Evolutionary conservation across 805 yeast species (phyloP), one percentile per base, ranked within the genome.

Genomic region (Zygosaccharomyces pseudorouxii): DNA sequence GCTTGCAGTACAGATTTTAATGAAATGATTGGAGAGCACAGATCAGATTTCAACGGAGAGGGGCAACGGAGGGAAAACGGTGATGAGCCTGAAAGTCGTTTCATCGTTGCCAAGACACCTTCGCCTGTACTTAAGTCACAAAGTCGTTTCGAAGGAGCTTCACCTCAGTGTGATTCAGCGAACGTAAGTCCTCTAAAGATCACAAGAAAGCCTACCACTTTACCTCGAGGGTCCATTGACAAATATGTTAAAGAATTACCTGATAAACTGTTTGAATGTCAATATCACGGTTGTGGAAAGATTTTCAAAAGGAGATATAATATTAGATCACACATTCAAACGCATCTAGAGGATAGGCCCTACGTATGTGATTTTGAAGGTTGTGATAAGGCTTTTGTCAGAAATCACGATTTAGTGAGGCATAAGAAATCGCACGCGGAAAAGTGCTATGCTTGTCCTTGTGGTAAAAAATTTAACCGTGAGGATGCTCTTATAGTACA

Each of bases 331-430:
- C 99, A 93, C 66, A 90, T 93, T 48, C 99, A 93, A 65, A 93
- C 99, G 0, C 99, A 93, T 72, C 70, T 93, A 43, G 83, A 92
- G 64, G 99, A 95, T 65, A 74, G 97, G 54, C 99, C 99, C 1
- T 92, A 88, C 68, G 71, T 76, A 0, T 93, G 99, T 70, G 74
- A 72, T 35, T 56, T 53, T 38, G 72, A 72, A 3, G 74, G 74
- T 38, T 93, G 99, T 67, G 77, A 79, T 3, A 87, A 90, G 57
- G 79, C 87, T 33, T 93, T 93, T 71, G 99, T 93, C 20, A 77
- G 99, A 53, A 96, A 92, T 54, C 99, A 93, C 63, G 99, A 93
- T 68, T 73, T 93, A 57, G 79, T 88, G 51, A 78, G 99, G 52
- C 99, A 93, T 62, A 82, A 80, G 55, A 88, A 87, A 64, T 86